Conservation (phyloP, 2,329 filamentous ascomycete species). For the Aureobasidium sp. region DNA sequence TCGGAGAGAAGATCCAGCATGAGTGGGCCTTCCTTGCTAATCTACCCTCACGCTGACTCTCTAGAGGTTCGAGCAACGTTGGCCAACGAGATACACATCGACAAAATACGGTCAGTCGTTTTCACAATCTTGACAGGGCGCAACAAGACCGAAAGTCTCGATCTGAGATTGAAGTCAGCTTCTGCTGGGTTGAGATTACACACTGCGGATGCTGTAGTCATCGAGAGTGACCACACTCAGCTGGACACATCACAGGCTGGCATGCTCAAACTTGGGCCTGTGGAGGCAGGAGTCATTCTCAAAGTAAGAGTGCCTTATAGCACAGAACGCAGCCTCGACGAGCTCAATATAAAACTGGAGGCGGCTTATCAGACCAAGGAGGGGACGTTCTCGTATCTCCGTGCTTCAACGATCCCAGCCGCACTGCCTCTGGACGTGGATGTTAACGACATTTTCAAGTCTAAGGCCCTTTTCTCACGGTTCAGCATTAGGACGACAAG, state of each 20-base stretch:
- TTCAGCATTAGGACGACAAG: slow-evolving; percentile 85
- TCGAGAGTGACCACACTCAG: slow-evolving; percentile 37
- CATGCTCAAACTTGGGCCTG: slow-evolving; percentile 37
- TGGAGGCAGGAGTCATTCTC: slow-evolving; percentile 43
- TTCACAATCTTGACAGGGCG: slow-evolving; percentile 66
- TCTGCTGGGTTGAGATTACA: slow-evolving; percentile 54
- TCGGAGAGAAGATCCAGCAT: slow-evolving; percentile 36
- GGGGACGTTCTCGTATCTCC: slow-evolving; percentile 43
- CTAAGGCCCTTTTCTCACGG: slow-evolving; percentile 70
- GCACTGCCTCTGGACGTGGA: slow-evolving; percentile 85
- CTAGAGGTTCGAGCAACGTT: slow-evolving; percentile 62
- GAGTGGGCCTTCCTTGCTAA: slow-evolving; percentile 47
- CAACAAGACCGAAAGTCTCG: slow-evolving; percentile 53
- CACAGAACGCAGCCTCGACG: slow-evolving; percentile 66
- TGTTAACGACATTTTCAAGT: slow-evolving; percentile 92
- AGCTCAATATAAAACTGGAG: slow-evolving; percentile 65
- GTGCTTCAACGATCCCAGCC: slow-evolving; percentile 58
- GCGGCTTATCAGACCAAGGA: slow-evolving; percentile 23
- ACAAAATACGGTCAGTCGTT: slow-evolving; percentile 70
- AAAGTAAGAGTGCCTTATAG: slow-evolving; percentile 72
- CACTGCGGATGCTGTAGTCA: slow-evolving; percentile 41
- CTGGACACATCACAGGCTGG: slow-evolving; percentile 39
- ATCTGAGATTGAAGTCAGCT: slow-evolving; percentile 50
- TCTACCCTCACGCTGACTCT: slow-evolving; percentile 64
- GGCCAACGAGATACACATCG: slow-evolving; percentile 68